Evolutionary conservation across 192 early-diverging fungal genomes (phyloP).

Genomic region (Dissophora ornata): DNA sequence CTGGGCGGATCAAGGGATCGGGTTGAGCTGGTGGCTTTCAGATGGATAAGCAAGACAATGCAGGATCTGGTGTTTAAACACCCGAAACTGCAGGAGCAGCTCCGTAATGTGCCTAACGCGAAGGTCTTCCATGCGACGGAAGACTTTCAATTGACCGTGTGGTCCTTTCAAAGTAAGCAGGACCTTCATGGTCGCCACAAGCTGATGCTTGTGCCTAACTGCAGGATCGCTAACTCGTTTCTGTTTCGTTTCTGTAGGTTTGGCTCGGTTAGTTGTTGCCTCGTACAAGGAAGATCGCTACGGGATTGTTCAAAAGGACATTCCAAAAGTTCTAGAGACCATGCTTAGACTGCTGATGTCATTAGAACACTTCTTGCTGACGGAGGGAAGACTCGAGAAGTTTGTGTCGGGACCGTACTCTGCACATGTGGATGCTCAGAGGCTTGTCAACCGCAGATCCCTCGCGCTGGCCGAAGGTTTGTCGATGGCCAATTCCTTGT

Average conservation of each 20-base stretch:
- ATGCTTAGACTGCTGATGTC: conserved; percentile 49
- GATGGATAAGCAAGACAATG: conserved; percentile 34
- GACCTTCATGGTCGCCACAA: no score
- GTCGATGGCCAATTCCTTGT: no score
- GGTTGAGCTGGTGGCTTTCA: conserved; percentile 34
- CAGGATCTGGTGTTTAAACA: conserved; percentile 27
- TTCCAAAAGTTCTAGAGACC: conserved; percentile 44
- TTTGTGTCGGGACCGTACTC: conserved; percentile 14
- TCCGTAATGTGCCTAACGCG: conserved; percentile 20
- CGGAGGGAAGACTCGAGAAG: conserved; percentile 14
- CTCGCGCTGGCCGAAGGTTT: conserved; percentile 25
- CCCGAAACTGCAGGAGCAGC: conserved; percentile 34
- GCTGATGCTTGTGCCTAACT: no score
- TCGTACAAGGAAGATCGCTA: conserved; percentile 50
- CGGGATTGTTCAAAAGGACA: conserved; percentile 56
- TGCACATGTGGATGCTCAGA: conserved; percentile 31
- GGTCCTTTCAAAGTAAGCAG: conserved; percentile 46
- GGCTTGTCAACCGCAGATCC: conserved; percentile 19
- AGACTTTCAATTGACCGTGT: conserved; percentile 36
- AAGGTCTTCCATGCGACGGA: conserved; percentile 23
- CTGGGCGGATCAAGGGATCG: conserved; percentile 26
- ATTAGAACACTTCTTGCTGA: conserved; percentile 31
- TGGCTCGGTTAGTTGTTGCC: conserved; percentile 29
- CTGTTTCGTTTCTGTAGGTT: conserved; percentile 12
- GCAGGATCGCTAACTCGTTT: neutral